Base-by-base conservation (phyloP, 805 yeast genomes). In the Isabelozyma heimii region DNA sequence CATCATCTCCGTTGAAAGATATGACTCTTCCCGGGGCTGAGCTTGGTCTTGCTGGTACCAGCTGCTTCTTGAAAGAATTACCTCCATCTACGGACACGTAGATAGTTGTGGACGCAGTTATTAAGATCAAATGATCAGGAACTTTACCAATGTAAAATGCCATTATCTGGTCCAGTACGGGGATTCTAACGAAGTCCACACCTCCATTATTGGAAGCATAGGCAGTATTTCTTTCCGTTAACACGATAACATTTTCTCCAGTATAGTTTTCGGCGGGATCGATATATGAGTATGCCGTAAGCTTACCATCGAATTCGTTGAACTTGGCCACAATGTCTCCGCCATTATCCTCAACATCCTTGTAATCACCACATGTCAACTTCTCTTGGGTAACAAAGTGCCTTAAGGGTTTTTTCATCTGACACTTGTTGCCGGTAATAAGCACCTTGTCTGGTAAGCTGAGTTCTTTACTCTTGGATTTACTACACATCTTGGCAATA, bases 61-160 rank as follows among this genome's bases (percentile, higher is more conserved):
- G 61, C 37, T 76, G 59, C 37, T 67, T 65, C 8, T 59, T 53
- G 58, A 87, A 89, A 1, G 75, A 63, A 48, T 70, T 67, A 13
- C 88, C 97, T 24, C 96, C 83, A 63, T 91, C 87, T 3, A 63
- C 58, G 1, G 97, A 85, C 17, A 74, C 62, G 57, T 79, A 85
- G 13, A 91, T 67, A 28, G 67, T 67, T 8, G 77, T 75, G 7
- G 69, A 57, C 2, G 72, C 63, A 0, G 90, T 81, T 42, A 84
- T 51, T 45, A 84, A 67, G 55, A 81, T 73, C 33, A 84, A 80
- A 38, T 79, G 76, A 50, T 87, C 82, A 2, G 81, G 76, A 53
- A 74, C 73, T 52, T 76, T 78, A 52, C 94, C 91, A 40, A 81
- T 80, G 45, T 49, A 54, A 30, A 55, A 63, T 8, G 65, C 63